Base-by-base conservation (phyloP, 1,284 basidiomycete species). In the Ganoderma leucocontextum region DNA sequence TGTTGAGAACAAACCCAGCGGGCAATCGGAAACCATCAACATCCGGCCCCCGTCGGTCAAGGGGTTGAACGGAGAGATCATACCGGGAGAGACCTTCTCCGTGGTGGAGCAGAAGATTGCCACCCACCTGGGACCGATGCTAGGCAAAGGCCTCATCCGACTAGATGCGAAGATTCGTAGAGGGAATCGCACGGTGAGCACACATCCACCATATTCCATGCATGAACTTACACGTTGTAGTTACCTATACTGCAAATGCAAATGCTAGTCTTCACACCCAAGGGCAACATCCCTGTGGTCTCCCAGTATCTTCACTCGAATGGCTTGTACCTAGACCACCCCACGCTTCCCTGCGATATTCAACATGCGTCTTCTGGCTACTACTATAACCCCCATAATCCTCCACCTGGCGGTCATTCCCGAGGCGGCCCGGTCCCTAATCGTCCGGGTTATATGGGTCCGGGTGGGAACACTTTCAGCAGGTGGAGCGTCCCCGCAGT, bases 361-460 rank as follows among this genome's bases (percentile, higher is more conserved):
- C 82, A 85, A 52, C 86, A 90, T 60, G 87, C 95, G 77, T 80
- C 61, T 74, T 88, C 81, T 77, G 88, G 87, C 74, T 91, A 91
- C 71, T 98, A 98, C 80, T 85, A 83, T 66, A 98, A 99, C 77
- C 95, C 95, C 2, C 97, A 98, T 80, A 92, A 91, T 75, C 92
- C 92, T 19, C 92, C 92, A 25, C 86, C 87, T 6, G 92, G 91
- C 15, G 92, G 91, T 36, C 86, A 88, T 75, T 82, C 82, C 70
- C 86, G 83, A 62, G 78, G 80, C 44, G 73, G 82, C 25, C 76
- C 85, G 60, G 77, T 70, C 10, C 35, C 80, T n/a, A 76, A 81
- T 66, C 81, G 86, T 59, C 72, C 83, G 38, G 82, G 79, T 52
- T 84, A 84, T 66, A 69, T 76, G 55, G 82, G 83, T 47, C 80